Evolutionary conservation across 2,329 filamentous ascomycete genomes (phyloP).

Genomic region (Fusarium buharicum): DNA sequence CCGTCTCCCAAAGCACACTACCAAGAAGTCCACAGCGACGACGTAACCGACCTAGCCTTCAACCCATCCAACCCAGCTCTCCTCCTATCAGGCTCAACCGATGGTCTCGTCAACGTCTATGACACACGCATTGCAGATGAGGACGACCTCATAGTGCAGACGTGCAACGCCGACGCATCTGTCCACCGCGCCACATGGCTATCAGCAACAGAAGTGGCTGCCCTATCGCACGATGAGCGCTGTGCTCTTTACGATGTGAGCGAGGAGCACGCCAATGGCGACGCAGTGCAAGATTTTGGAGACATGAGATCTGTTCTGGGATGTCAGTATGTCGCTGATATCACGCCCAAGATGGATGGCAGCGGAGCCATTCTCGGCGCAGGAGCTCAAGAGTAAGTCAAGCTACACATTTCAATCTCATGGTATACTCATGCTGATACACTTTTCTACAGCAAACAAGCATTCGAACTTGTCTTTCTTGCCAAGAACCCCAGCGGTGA

Average conservation of each 20-base stretch:
- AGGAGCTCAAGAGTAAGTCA: conserved; percentile 73
- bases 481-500: conserved; percentile 55
- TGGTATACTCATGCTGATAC: conserved; percentile 24
- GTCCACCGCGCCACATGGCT: conserved; percentile 81
- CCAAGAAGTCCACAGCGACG: conserved; percentile 74
- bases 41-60: conserved; percentile 69
- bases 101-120: conserved; percentile 81
- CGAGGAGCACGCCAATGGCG: conserved; percentile 69
- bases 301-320: conserved; percentile 73
- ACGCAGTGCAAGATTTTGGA: conserved; percentile 68
- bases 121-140: conserved; percentile 77
- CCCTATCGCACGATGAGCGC: conserved; percentile 81
- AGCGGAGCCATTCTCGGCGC: conserved; percentile 70
- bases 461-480: conserved; percentile 70
- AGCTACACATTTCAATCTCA: conserved; percentile 40
- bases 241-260: conserved; percentile 77
- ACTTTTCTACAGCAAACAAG: conserved; percentile 56
- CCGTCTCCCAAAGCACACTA: conserved; percentile 63
- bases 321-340: conserved; percentile 79
- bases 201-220: conserved; percentile 70
- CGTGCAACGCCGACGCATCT: conserved; percentile 80
- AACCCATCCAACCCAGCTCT: conserved; percentile 69
- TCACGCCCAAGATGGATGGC: conserved; percentile 69
- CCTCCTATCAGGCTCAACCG: conserved; percentile 80
- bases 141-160: conserved; percentile 80